These are phyloP conservation scores for Melampsora americana DNA, from an alignment of 1,284 basidiomycete species.

Conservation along the genomic window DNA sequence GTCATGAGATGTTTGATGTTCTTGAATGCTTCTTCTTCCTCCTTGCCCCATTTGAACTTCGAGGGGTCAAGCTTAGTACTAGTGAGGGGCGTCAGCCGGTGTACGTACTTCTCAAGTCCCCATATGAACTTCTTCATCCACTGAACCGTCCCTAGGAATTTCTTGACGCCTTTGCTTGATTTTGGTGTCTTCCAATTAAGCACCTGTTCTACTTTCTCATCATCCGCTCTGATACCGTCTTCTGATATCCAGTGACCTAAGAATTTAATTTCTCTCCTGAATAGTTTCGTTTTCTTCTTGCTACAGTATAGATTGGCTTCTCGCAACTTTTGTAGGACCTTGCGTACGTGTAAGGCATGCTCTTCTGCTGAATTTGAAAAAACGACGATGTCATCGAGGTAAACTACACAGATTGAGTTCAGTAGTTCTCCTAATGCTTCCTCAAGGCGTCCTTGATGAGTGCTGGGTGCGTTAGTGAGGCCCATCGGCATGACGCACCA, in stretches of 20 bases:
- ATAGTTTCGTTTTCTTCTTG: background rate
- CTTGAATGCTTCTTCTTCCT: slow-evolving; percentile 49
- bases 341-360: slow-evolving; percentile 47
- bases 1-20: slow-evolving; percentile 54
- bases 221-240: background rate
- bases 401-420: slow-evolving; percentile 56
- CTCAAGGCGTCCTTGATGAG: slow-evolving; percentile 49
- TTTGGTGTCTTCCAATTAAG: background rate
- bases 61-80: background rate
- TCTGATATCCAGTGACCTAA: slow-evolving; percentile 6
- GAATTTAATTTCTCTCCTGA: slow-evolving; percentile 1
- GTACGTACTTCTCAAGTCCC: background rate
- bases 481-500: slow-evolving; percentile 59
- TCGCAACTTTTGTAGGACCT: too few species aligned
- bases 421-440: slow-evolving; percentile 48
- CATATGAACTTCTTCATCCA: slow-evolving; percentile 6
- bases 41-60: slow-evolving; percentile 11
- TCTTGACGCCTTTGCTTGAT: background rate
- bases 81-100: background rate
- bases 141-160: slow-evolving; percentile 13
- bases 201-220: background rate
- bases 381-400: slow-evolving; percentile 59
- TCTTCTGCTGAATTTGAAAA: slow-evolving; percentile 56
- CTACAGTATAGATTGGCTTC: background rate
- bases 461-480: slow-evolving; percentile 55